Base-by-base conservation (phyloP, 345 rosid genomes). In the Citrus australasica region DNA sequence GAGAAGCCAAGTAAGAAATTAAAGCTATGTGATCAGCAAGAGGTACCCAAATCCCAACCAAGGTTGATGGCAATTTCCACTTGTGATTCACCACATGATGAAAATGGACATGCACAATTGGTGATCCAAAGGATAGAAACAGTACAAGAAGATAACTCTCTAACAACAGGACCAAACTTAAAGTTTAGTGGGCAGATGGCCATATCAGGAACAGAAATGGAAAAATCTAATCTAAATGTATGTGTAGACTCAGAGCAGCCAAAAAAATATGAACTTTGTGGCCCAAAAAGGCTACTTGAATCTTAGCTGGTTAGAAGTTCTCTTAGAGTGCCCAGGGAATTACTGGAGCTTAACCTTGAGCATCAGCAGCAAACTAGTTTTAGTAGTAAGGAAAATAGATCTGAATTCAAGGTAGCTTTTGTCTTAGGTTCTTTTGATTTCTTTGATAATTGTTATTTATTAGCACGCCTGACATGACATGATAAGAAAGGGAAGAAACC, bases 1-100 rank as follows among this genome's bases (percentile, higher is more conserved):
- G 30, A 9, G 42, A 74, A 17, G 35, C 78, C 37, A 38, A 74
- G 40, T 56, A 78, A 11, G 58, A 76, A 53, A 63, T 28, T 62
- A 53, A 69, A 78, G 61, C 67, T 69, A 53, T 28, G 79, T 17
- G 75, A 69, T 22, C 81, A 22, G 74, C 67, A 58, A 74, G 37
- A 60, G 28, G 58, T 55, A 32, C 6, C 17, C 51, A n/a, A 10
- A 58, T 32, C 46, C 6, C 72, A 14, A 17, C 71, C 80, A 48
- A 75, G 30, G 1, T 75, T n/a, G 46, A 64, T 33, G n/a, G 42
- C 0, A 59, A 3, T 9, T 40, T 32, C 71, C 62, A 1, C 60
- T 75, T 21, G 14, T 24, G 27, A 68, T 35, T 38, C 74, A 27
- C 24, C 27, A n/a, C 67, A 10, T 58, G 68, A 40, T 7, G 21